phyloP scores from a whole-genome alignment of 108 stramenopile genomes.

The Nannochloropsis salina region DNA sequence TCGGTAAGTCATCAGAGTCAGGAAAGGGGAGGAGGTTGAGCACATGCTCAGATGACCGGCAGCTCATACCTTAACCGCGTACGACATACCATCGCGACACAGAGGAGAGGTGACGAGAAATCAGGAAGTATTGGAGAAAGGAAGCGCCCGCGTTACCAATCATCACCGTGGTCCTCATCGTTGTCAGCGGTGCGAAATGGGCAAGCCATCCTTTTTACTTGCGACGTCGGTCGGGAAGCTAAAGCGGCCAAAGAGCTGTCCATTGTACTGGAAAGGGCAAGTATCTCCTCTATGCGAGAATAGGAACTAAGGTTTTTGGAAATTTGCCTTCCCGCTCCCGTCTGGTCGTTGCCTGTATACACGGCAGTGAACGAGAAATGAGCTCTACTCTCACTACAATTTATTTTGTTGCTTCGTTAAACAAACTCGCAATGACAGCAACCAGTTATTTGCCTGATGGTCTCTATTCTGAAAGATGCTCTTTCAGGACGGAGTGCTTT shows the following conservation, averaged over 20 bases:
- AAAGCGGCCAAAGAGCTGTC: background rate
- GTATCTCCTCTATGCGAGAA: background rate
- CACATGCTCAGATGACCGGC: background rate
- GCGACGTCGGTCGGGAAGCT: conserved; percentile 15
- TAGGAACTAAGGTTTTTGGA: background rate
- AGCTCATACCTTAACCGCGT: too few species aligned
- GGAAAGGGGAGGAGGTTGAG: background rate
- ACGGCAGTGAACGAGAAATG: too few species aligned
- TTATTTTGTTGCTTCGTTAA: too few species aligned
- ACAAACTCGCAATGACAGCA: too few species aligned
- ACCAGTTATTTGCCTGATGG: too few species aligned
- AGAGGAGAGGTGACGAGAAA: background rate
- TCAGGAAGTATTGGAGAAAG: background rate
- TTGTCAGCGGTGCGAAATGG: conserved; percentile 5
- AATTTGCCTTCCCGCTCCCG: too few species aligned
- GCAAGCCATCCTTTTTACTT: conserved; percentile 2
- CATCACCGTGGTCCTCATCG: background rate
- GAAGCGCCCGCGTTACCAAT: conserved; percentile 1
- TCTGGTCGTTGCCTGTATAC: too few species aligned
- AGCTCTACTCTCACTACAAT: too few species aligned
- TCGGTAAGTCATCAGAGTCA: background rate
- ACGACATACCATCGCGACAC: too few species aligned
- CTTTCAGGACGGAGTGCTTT: background rate
- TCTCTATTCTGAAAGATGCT: too few species aligned
- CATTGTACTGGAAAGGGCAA: background rate